Evolutionary conservation across 1,139 yeast species (phyloP).

Genomic region (Blastobotrys raffinosifermentans): DNA sequence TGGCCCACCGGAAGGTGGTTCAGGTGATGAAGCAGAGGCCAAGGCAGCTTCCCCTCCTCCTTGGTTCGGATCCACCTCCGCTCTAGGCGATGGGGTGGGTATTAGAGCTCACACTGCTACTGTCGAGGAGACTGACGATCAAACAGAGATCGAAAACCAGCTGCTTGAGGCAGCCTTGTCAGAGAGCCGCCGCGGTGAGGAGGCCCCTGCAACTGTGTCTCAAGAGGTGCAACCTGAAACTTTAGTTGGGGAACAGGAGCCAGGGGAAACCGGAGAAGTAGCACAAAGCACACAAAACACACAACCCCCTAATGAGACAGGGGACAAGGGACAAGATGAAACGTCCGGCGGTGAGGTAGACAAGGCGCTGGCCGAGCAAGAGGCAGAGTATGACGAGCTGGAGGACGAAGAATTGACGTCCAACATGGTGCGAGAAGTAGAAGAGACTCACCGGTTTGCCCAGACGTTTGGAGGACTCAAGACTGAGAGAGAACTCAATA

Average conservation of each 20-base stretch:
- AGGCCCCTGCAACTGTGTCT: too few species aligned
- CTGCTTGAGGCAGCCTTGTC: neutral
- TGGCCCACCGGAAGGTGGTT: too few species aligned
- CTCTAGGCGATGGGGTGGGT: too few species aligned
- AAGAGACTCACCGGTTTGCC: conserved; percentile 63
- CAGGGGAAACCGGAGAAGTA: too few species aligned
- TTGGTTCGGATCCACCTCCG: too few species aligned
- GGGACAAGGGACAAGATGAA: neutral
- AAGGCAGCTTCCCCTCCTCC: too few species aligned
- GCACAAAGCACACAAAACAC: too few species aligned
- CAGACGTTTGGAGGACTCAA: conserved; percentile 32
- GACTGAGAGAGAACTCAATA: conserved; percentile 28
- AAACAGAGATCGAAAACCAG: conserved; percentile 2
- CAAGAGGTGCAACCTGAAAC: too few species aligned
- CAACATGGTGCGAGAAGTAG: conserved; percentile 62
- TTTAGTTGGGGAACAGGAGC: too few species aligned
- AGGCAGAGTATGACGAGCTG: conserved; percentile 52
- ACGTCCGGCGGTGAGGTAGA: neutral
- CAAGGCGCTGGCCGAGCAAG: conserved; percentile 26
- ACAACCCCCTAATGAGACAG: neutral
- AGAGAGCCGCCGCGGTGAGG: too few species aligned
- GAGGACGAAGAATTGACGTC: conserved; percentile 65
- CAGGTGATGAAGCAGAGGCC: too few species aligned
- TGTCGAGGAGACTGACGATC: conserved; percentile 1
- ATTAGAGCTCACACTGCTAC: too few species aligned